Conservation (phyloP, 805 yeast species). For the Lipomyces mesembrius region DNA sequence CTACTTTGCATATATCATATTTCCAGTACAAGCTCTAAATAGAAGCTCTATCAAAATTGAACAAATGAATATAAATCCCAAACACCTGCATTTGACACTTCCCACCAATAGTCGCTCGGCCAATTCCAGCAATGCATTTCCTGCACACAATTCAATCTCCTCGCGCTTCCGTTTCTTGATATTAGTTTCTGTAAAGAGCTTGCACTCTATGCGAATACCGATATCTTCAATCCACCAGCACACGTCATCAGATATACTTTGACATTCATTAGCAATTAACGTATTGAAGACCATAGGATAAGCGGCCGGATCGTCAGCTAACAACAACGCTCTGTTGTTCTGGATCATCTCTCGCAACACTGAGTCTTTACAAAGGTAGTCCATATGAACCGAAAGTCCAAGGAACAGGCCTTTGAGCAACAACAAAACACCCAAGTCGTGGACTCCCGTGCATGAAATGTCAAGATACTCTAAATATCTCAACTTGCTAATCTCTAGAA, state of each 20-base stretch:
- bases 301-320: not conserved
- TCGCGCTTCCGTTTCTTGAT: not conserved
- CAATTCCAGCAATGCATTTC: not conserved
- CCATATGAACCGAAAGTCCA: not conserved
- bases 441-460: conserved; percentile 5
- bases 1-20: too few relatives aligned
- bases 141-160: not conserved
- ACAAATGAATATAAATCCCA: not conserved
- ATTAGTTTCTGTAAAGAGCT: not conserved
- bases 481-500: conserved; percentile 5
- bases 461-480: conserved; percentile 9
- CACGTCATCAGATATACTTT: conserved; percentile 10
- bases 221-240: conserved; percentile 6
- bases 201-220: conserved; percentile 1
- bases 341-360: not conserved
- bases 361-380: not conserved
- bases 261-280: conserved; percentile 1
- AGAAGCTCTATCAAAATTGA: not conserved
- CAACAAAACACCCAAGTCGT: conserved; percentile 15
- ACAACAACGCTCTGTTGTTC: not conserved
- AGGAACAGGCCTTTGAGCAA: conserved; percentile 4
- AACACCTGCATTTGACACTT: not conserved
- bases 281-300: not conserved
- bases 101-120: not conserved
- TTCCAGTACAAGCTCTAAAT: not conserved